Conservation (phyloP, 768 basidiomycete species). For the Termitomyces eurrhizus region DNA sequence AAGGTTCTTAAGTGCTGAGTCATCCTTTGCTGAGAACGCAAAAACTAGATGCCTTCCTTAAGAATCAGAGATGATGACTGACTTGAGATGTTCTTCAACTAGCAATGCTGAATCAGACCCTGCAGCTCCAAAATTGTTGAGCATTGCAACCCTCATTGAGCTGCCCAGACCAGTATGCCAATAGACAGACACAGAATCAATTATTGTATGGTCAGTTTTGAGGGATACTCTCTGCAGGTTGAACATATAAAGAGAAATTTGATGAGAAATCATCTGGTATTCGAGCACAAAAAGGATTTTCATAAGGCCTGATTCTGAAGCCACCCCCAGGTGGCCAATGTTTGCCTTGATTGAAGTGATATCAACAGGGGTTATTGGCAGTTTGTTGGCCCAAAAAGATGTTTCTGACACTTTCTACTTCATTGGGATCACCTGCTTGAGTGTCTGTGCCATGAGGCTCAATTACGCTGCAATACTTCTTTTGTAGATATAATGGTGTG, state of each 20-base stretch:
- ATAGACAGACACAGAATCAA: constrained; percentile 32
- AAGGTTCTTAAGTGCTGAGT: constrained; percentile 40
- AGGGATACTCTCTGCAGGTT: constrained; percentile 51
- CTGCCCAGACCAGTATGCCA: constrained; percentile 39
- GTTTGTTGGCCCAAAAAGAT: constrained; percentile 44
- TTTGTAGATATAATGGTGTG: too few relatives aligned
- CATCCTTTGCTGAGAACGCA: constrained; percentile 60
- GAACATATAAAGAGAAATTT: constrained; percentile 14
- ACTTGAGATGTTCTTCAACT: constrained; percentile 45
- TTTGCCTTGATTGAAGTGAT: constrained; percentile 71
- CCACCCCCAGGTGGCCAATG: constrained; percentile 67
- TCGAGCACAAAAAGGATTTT: constrained; percentile 68
- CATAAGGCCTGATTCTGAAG: constrained; percentile 66
- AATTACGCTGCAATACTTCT: too few relatives aligned
- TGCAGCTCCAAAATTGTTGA: constrained; percentile 56
- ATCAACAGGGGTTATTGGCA: constrained; percentile 48
- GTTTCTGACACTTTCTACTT: constrained; percentile 21
- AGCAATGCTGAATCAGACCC: constrained; percentile 65
- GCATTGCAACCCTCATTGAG: constrained; percentile 25
- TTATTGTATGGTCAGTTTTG: constrained; percentile 42
- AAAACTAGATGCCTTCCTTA: constrained; percentile 36
- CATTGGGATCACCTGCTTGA: constrained; percentile 64
- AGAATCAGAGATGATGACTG: background rate
- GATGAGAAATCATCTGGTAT: too few relatives aligned
- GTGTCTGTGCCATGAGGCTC: constrained; percentile 52